phyloP scores from a whole-genome alignment of 371 early-diverging fungal species.

The Circinella umbellata region DNA sequence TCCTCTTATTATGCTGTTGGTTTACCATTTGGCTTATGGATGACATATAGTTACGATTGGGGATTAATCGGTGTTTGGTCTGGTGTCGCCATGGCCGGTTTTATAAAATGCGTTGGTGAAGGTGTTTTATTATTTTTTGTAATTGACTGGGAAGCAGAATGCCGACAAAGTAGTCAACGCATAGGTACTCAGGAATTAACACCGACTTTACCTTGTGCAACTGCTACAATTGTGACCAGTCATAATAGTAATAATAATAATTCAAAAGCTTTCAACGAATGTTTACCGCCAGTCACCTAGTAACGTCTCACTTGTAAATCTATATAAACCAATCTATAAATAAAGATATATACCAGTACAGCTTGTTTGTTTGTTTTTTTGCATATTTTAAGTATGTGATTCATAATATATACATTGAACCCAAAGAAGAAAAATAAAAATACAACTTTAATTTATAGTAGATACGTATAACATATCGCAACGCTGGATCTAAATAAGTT shows the following conservation, averaged over 20 bases:
- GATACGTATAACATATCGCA: too few species aligned
- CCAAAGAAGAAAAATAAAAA: too few species aligned
- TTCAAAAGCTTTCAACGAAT: neutral
- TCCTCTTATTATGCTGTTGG: constrained; percentile 40
- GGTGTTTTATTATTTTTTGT: constrained; percentile 19
- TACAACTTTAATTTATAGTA: too few species aligned
- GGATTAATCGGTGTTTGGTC: constrained; percentile 47
- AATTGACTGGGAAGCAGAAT: constrained; percentile 37
- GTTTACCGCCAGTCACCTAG: too few species aligned
- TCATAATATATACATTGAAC: too few species aligned
- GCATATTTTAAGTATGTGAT: too few species aligned
- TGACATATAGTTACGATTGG: constrained; percentile 29
- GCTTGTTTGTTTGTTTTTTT: too few species aligned
- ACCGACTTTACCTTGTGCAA: neutral
- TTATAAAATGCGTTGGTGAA: constrained; percentile 39
- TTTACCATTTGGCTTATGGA: constrained; percentile 42
- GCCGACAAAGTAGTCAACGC: constrained; percentile 23
- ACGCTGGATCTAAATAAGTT: too few species aligned
- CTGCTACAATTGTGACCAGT: neutral
- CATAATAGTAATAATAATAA: neutral
- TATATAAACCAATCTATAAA: too few species aligned
- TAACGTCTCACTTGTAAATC: too few species aligned
- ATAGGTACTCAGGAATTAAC: constrained; percentile 25
- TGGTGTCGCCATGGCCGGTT: constrained; percentile 39
- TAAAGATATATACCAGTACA: too few species aligned